Conservation (phyloP, 140 eudicot species). For the Cichorium intybus region DNA sequence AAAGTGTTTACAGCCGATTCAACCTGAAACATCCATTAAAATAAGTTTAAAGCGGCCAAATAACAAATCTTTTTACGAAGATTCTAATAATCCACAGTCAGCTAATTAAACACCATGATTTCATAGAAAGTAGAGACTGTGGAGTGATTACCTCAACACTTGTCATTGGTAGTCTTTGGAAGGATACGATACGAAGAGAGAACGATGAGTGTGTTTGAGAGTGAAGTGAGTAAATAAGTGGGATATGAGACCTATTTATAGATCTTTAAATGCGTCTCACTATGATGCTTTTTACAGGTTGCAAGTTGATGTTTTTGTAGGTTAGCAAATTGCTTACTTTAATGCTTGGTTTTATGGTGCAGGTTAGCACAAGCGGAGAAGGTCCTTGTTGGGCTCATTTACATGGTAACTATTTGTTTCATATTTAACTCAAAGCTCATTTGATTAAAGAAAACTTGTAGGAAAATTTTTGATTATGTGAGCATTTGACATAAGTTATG, state of each 20-base stretch:
- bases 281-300: neutral
- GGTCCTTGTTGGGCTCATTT: too few relatives aligned
- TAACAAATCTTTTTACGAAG: neutral
- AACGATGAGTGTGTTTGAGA: slow-evolving; percentile 14
- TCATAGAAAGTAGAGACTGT: neutral
- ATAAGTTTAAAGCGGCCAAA: neutral
- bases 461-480: too few relatives aligned
- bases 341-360: too few relatives aligned
- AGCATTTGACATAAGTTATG: too few relatives aligned
- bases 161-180: slow-evolving; percentile 29
- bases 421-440: too few relatives aligned
- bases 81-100: neutral
- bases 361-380: too few relatives aligned
- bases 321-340: too few relatives aligned
- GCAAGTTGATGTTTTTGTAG: too few relatives aligned
- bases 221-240: slow-evolving; percentile 24
- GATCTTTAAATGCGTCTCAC: neutral
- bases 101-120: neutral
- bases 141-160: slow-evolving; percentile 23
- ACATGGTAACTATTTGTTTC: too few relatives aligned
- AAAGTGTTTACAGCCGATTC: slow-evolving; percentile 24
- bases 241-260: slow-evolving; percentile 28
- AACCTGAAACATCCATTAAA: slow-evolving; percentile 17
- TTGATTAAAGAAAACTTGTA: too few relatives aligned
- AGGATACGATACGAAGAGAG: slow-evolving; percentile 5